Percentiles rank a stretch among this genome's conserved stretches.
Evolutionary conservation across 2,329 filamentous ascomycete species (phyloP).

Genomic region (Pseudogymnoascus sp.): DNA sequence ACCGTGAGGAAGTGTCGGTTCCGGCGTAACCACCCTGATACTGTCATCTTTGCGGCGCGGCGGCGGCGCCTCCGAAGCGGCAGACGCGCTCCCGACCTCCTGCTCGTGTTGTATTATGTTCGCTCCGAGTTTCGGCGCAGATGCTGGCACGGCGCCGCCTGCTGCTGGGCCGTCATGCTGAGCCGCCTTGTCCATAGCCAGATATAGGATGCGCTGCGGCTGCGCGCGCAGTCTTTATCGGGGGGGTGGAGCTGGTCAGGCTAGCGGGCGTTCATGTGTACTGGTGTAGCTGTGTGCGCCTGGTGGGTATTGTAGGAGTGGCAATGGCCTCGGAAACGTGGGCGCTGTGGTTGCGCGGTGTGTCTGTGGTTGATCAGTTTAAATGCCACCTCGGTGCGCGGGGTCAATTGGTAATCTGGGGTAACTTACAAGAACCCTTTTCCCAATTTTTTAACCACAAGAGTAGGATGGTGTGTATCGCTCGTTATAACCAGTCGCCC

Average conservation of each 20-base stretch:
- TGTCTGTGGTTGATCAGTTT: neutral
- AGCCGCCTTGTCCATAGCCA: neutral
- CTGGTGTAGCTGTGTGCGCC: slow-evolving; percentile 5
- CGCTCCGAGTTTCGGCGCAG: neutral
- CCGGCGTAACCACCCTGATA: slow-evolving; percentile 1
- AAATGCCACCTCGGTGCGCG: slow-evolving; percentile 3
- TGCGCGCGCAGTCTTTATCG: slow-evolving; percentile 3
- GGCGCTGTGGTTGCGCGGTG: neutral
- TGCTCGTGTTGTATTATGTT: neutral
- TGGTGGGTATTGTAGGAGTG: neutral
- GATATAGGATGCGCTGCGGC: slow-evolving; percentile 4
- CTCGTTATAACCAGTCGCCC: slow-evolving; percentile 4
- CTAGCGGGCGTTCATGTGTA: slow-evolving; percentile 4
- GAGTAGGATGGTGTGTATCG: neutral
- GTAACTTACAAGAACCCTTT: neutral
- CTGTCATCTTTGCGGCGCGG: slow-evolving; percentile 48
- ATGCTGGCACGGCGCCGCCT: slow-evolving; percentile 21
- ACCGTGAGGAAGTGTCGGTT: neutral
- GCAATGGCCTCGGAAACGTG: neutral
- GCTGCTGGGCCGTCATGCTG: slow-evolving; percentile 25
- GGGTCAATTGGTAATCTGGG: slow-evolving; percentile 3
- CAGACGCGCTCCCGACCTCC: slow-evolving; percentile 26
- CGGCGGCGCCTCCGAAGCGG: slow-evolving; percentile 49
- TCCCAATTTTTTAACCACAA: neutral
- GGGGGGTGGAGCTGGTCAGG: neutral